Base-by-base conservation (phyloP, 768 basidiomycete species). In the Coprinopsis strossmayeri region DNA sequence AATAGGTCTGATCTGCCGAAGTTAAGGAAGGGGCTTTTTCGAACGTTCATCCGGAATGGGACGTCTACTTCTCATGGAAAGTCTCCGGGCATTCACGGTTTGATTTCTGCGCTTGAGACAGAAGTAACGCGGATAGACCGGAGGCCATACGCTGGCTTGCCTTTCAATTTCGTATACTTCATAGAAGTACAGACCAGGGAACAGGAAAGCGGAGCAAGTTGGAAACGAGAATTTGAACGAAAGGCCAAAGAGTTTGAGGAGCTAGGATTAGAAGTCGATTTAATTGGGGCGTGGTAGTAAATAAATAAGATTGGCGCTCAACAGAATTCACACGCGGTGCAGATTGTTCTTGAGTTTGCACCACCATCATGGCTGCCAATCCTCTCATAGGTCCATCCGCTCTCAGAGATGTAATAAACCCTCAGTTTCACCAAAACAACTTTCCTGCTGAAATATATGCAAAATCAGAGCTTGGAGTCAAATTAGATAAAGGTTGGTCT, bases 401-500 rank as follows among this genome's bases (percentile, higher is more conserved):
- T 15, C 71, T 84, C 50, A 73, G 70, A 58, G 88, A 91, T 64
- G 69, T 91, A 52, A 74, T 97, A 41, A 68, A 82, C 54, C 93
- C 93, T 1, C 92, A 95, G 60, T 94, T 96, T 61, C 92, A 96
- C 65, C 94, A 97, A 64, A 89, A 92, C 54, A 88, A 89, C 64
- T 84, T 96, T 49, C 71, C 79, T 35, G 82, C 87, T 48, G 94
- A 97, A 62, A 59, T 70, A 2, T 88, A 79, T 61, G 76, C 92
- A 58, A 96, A 97, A 65, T 73, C 73, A 24, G 87, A 93, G 40
- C 75, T 91, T 12, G 82, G 83, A 28, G 67, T 94, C 57, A 94
- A 92, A 65, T 81, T 97, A 27, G 93, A 96, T 69, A 90, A 92
- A 77, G 93, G 93, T 87, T 50, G 48, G 68, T 64, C 32, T 4